Evolutionary conservation across 768 basidiomycete genomes (phyloP).

Genomic region (Psilocybe cyanescens): DNA sequence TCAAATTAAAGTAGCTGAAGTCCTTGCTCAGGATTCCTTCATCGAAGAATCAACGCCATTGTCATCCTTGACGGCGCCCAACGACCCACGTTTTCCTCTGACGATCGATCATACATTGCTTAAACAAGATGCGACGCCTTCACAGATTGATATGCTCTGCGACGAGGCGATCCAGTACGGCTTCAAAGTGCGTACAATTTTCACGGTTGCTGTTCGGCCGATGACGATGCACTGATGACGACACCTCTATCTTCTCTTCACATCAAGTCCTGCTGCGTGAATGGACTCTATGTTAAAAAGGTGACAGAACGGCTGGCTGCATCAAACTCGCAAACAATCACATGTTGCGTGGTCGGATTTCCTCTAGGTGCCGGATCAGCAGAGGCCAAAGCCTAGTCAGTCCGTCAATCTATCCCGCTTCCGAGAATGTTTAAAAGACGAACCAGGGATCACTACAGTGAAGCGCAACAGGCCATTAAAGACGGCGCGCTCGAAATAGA

Average conservation of each 20-base stretch:
- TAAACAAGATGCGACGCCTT: slow-evolving; percentile 49
- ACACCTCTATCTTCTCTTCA: neutral
- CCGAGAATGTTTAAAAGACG: slow-evolving; percentile 4
- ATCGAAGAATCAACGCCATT: slow-evolving; percentile 18
- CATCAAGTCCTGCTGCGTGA: slow-evolving; percentile 54
- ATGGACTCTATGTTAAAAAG: slow-evolving; percentile 45
- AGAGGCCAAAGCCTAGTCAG: slow-evolving; percentile 48
- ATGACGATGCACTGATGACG: no score
- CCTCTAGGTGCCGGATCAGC: slow-evolving; percentile 51
- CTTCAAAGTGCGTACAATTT: slow-evolving; percentile 43
- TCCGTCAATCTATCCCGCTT: neutral
- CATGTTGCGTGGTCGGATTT: slow-evolving; percentile 55
- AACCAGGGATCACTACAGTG: slow-evolving; percentile 31
- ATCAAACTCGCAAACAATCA: slow-evolving; percentile 39
- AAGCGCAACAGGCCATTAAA: slow-evolving; percentile 47
- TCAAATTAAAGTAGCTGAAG: slow-evolving; percentile 30
- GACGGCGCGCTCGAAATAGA: slow-evolving; percentile 56
- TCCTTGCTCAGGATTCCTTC: slow-evolving; percentile 16
- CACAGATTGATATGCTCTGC: slow-evolving; percentile 49
- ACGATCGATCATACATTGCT: slow-evolving; percentile 55
- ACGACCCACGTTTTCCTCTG: slow-evolving; percentile 36
- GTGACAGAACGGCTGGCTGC: slow-evolving; percentile 43
- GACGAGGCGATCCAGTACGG: slow-evolving; percentile 49
- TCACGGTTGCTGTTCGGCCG: neutral
- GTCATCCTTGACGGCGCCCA: slow-evolving; percentile 27